These are phyloP conservation scores for Yamadazyma atlantica DNA, from an alignment of 1,139 yeast genomes.

Conservation along the genomic window DNA sequence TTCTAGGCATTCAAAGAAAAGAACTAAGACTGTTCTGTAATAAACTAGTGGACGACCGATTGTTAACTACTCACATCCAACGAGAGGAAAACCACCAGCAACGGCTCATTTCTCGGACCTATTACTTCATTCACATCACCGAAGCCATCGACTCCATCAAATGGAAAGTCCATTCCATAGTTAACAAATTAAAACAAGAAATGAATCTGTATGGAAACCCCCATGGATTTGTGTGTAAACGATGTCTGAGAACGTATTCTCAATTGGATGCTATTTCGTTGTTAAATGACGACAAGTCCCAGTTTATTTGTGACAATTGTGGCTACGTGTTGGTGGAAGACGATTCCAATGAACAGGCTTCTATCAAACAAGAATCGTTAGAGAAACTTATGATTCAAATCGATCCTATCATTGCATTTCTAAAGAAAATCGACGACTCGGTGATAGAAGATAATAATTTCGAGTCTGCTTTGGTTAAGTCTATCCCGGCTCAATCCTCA, in stretches of 20 bases:
- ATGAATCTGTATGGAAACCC: slow-evolving; percentile 82
- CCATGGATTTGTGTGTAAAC: slow-evolving; percentile 89
- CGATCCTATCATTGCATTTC: slow-evolving; percentile 80
- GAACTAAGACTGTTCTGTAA: slow-evolving; percentile 84
- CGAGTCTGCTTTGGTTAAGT: slow-evolving; percentile 72
- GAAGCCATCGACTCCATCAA: slow-evolving; percentile 95
- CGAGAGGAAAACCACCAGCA: slow-evolving; percentile 79
- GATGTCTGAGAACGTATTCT: slow-evolving; percentile 77
- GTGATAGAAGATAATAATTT: slow-evolving; percentile 86
- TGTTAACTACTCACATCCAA: slow-evolving; percentile 66
- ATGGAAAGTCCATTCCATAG: slow-evolving; percentile 93
- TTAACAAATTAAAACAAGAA: slow-evolving; percentile 74
- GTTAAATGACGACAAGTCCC: slow-evolving; percentile 74
- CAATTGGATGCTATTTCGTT: slow-evolving; percentile 87
- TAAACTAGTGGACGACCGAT: slow-evolving; percentile 77
- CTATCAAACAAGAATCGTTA: slow-evolving; percentile 76
- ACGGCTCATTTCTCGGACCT: slow-evolving; percentile 70
- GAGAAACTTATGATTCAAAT: slow-evolving; percentile 86
- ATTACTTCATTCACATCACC: slow-evolving; percentile 83
- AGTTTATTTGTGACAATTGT: slow-evolving; percentile 84
- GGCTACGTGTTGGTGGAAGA: slow-evolving; percentile 78
- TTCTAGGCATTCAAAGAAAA: slow-evolving; percentile 82
- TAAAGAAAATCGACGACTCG: slow-evolving; percentile 84
- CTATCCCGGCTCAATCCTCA: slow-evolving; percentile 81
- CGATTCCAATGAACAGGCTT: slow-evolving; percentile 81